A percentile compares a stretch with the other conserved stretches of the same genome.
Conservation (phyloP, 2,329 filamentous ascomycete genomes). For the Ploettnerulaceae sp. region DNA sequence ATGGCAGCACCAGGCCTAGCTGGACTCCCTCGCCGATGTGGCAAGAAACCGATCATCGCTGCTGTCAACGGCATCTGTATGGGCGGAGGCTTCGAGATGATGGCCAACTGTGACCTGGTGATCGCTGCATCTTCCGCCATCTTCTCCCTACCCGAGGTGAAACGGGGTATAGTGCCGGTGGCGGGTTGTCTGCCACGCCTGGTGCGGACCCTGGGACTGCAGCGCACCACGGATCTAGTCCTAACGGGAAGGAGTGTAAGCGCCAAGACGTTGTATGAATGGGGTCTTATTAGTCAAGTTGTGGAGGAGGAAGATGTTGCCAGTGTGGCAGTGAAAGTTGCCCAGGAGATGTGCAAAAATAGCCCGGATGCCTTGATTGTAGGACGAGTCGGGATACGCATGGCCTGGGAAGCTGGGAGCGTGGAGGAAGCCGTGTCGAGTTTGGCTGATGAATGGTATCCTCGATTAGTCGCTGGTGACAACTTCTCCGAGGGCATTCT, state of each 20-base stretch:
- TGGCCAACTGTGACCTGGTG: conserved; percentile 67
- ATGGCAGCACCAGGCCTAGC: conserved; percentile 52
- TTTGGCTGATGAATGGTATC: conserved; percentile 48
- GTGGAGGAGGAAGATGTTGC: conserved; percentile 52
- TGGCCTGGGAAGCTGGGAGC: conserved; percentile 22
- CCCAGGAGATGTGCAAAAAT: conserved; percentile 23
- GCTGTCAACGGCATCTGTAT: conserved; percentile 74
- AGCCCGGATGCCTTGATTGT: conserved; percentile 24
- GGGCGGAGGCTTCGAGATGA: conserved; percentile 74
- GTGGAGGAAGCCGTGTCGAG: conserved; percentile 19
- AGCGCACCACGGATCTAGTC: conserved; percentile 67
- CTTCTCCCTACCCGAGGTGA: conserved; percentile 69
- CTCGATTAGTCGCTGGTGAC: conserved; percentile 56
- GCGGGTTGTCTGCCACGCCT: conserved; percentile 67
- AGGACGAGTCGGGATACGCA: conserved; percentile 17
- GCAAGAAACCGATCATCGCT: conserved; percentile 70
- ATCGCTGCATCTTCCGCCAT: conserved; percentile 53
- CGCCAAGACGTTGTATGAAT: conserved; percentile 54
- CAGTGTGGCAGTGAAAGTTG: conserved; percentile 36
- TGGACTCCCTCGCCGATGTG: conserved; percentile 58
- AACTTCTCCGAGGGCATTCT: conserved; percentile 70
- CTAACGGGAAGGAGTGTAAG: conserved; percentile 56
- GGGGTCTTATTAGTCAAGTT: conserved; percentile 66
- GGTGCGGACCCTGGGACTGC: conserved; percentile 58
- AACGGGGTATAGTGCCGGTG: conserved; percentile 63